These are phyloP conservation scores for Hymenochaete sp. DNA, from an alignment of 1,284 basidiomycete species.

Conservation along the genomic window DNA sequence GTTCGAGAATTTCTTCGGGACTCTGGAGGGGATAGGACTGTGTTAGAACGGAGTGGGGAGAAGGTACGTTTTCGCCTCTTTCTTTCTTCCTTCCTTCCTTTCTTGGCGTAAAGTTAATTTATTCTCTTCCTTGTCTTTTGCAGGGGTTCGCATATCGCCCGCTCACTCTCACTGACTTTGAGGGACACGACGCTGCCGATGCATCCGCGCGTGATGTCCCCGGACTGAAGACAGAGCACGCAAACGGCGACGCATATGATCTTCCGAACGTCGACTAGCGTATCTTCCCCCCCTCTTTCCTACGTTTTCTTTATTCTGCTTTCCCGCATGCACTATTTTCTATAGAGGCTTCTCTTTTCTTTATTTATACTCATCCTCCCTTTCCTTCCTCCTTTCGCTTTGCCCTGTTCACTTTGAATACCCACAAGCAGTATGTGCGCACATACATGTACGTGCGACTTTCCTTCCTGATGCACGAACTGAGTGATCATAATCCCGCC, in stretches of 20 bases:
- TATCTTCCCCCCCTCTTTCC: too few relatives aligned
- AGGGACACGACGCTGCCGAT: constrained; percentile 40
- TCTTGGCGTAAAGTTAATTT: too few relatives aligned
- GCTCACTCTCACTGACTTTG: constrained; percentile 63
- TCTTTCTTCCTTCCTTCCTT: background rate
- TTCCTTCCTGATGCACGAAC: too few relatives aligned
- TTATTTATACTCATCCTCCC: too few relatives aligned
- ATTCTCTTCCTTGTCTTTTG: background rate
- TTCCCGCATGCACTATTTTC: too few relatives aligned
- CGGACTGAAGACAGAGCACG: constrained; percentile 6
- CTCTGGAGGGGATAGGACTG: constrained; percentile 43
- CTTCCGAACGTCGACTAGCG: constrained; percentile 5
- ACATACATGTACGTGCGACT: too few relatives aligned
- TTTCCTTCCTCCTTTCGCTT: too few relatives aligned
- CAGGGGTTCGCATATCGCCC: constrained; percentile 74
- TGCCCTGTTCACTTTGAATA: too few relatives aligned
- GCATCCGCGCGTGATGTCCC: background rate
- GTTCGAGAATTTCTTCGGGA: constrained; percentile 79
- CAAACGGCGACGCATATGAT: constrained; percentile 6
- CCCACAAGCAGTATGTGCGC: too few relatives aligned
- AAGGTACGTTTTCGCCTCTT: constrained; percentile 34
- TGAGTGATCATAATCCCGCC: too few relatives aligned
- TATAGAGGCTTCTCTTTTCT: too few relatives aligned
- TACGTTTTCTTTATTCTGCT: too few relatives aligned
- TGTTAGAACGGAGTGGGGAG: constrained; percentile 40